A percentile compares a stretch with the other conserved stretches of the same genome.
phyloP scores from a whole-genome alignment of 768 basidiomycete genomes.

The Termitomyces sp. region DNA sequence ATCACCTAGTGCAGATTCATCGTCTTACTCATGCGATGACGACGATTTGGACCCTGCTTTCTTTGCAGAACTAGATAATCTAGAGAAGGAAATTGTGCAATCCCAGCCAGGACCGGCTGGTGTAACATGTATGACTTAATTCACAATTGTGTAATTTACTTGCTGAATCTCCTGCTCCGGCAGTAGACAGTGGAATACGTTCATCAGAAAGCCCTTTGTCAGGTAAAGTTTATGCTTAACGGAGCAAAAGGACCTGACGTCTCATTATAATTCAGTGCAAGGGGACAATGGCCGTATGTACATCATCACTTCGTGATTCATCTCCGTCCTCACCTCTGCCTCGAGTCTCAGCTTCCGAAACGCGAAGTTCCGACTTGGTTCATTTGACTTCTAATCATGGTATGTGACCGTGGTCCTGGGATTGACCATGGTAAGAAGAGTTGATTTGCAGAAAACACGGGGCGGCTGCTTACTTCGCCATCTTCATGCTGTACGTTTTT shows the following conservation, averaged over 20 bases:
- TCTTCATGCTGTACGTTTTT: constrained; percentile 1
- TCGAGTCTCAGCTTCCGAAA: constrained; percentile 8
- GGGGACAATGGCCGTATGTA: constrained; percentile 4
- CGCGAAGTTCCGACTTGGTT: neutral
- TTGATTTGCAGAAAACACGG: constrained; percentile 1
- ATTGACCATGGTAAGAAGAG: neutral
- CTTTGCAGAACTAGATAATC: constrained; percentile 38
- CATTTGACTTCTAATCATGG: constrained; percentile 1
- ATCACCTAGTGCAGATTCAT: constrained; percentile 14
- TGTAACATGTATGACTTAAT: constrained; percentile 4
- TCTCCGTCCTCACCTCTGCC: constrained; percentile 11
- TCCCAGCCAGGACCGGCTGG: constrained; percentile 1
- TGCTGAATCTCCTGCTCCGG: neutral
- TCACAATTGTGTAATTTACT: neutral
- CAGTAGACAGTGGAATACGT: neutral
- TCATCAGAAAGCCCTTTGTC: neutral
- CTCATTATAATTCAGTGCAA: neutral
- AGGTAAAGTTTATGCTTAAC: constrained; percentile 5
- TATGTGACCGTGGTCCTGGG: constrained; percentile 4
- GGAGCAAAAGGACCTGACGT: neutral
- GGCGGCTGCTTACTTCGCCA: neutral
- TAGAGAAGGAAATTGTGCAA: constrained; percentile 33
- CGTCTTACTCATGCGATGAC: constrained; percentile 23
- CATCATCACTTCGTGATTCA: neutral
- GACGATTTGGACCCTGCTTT: constrained; percentile 30